Evolutionary conservation across 139 green algal genomes (phyloP).

Genomic region (Picochlorum sp.): DNA sequence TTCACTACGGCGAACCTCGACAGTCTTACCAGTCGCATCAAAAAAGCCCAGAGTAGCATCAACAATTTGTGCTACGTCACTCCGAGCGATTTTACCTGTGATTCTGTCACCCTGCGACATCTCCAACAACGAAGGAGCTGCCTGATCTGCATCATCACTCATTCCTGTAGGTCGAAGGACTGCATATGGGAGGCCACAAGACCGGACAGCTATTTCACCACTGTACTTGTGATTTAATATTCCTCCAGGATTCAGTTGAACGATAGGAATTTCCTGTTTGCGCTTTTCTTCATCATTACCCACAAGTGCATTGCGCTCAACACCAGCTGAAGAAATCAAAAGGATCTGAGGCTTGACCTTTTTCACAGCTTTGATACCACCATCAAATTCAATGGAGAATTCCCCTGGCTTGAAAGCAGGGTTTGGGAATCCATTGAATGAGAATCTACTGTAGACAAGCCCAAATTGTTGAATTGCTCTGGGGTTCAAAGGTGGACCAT

Average conservation of each 20-base stretch:
- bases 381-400: conserved; percentile 55
- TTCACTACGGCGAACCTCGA: conserved; percentile 65
- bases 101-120: conserved; percentile 56
- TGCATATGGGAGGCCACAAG: conserved; percentile 55
- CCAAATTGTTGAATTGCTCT: conserved; percentile 55
- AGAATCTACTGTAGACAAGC: conserved; percentile 54
- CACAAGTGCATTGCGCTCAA: conserved; percentile 78
- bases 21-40: conserved; percentile 60
- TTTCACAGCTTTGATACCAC: conserved; percentile 55
- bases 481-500: conserved; percentile 49
- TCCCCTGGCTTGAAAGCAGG: conserved; percentile 41
- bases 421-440: conserved; percentile 71
- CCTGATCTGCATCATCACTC: conserved; percentile 16
- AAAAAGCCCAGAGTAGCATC: conserved; percentile 29
- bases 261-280: conserved; percentile 73
- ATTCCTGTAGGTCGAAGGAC: conserved; percentile 64
- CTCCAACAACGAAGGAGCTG: conserved; percentile 41
- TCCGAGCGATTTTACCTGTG: conserved; percentile 38
- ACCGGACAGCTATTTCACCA: conserved; percentile 56
- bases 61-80: conserved; percentile 56
- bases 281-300: conserved; percentile 56
- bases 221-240: conserved; percentile 75
- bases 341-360: conserved; percentile 45
- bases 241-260: conserved; percentile 75
- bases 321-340: conserved; percentile 52